Base-by-base conservation (phyloP, 2,329 filamentous ascomycete species). In the Pseudogymnoascus sp. region DNA sequence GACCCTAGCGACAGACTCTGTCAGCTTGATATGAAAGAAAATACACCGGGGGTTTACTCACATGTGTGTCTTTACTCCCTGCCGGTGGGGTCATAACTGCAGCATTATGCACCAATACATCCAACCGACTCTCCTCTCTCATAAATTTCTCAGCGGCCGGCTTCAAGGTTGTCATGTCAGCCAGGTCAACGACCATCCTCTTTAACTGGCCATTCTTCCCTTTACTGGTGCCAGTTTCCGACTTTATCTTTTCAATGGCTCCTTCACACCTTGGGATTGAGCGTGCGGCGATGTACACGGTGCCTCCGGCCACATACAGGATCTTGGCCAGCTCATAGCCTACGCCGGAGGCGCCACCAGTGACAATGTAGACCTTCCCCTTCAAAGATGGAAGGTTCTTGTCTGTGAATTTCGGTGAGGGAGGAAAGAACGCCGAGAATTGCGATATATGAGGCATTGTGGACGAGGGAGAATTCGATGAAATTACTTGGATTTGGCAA, bases 271-370 rank as follows among this genome's bases (percentile, higher is more conserved):
- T 77, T 5, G 72, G 64, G 8, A 69, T 61, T 2, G 74, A 77
- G 33, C 81, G 77, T 4, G 76, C 77, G 1, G 78, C 79, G 31
- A 83, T 69, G 66, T 83, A 83, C 13, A 83, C 77, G 2, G 74
- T 82, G 36, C 72, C 80, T 42, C 80, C 78, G 10, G 74, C 74
- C 2, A 69, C 67, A 67, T 83, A 84, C 5, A 85, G 73, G 9
- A 83, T 77, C 52, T 76, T 77, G 40, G 72, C 72, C 5, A 83
- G 73, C 64, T 82, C 79, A 59, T 75, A 75, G 5, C 80, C 81
- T 3, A 81, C 73, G 13, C 69, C 69, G 6, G 69, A 70, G 5
- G 65, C 67, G 4, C 65, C 66, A 15, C 69, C 69, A 7, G 81
- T 84, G 10, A 84, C 74, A 60, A 84, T 70, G 60, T 31, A 67